Evolutionary conservation across 2,329 filamentous ascomycete species (phyloP).

Genomic region (Chlorencoelia australis): DNA sequence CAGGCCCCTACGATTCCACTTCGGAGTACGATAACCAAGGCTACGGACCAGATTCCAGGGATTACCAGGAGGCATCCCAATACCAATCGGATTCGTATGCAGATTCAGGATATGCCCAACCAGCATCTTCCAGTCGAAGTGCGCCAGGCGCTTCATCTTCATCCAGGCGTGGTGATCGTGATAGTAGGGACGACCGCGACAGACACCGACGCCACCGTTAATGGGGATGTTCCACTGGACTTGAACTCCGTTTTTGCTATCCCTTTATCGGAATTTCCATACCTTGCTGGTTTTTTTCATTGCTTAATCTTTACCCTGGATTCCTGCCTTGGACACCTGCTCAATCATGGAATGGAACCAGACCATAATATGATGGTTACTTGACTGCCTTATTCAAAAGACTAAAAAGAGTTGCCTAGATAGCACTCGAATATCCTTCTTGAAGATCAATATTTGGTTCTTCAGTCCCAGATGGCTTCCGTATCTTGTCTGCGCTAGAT

Average conservation of each 20-base stretch:
- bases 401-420: conserved; percentile 13
- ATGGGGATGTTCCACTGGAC: conserved; percentile 14
- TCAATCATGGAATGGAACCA: conserved; percentile 18
- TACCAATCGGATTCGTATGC: conserved; percentile 13
- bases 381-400: conserved; percentile 14
- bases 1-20: conserved; percentile 15
- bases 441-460: conserved; percentile 15
- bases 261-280: conserved; percentile 14
- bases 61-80: conserved; percentile 14
- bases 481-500: conserved; percentile 11
- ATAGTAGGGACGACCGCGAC: conserved; percentile 21
- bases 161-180: conserved; percentile 17
- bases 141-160: conserved; percentile 18
- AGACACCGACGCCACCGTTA: conserved; percentile 17
- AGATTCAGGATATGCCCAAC: conserved; percentile 18
- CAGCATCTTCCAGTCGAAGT: conserved; percentile 15
- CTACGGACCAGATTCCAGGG: conserved; percentile 13
- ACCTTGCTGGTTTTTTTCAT: conserved; percentile 21
- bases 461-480: conserved; percentile 11
- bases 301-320: conserved; percentile 16
- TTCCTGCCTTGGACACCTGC: conserved; percentile 16
- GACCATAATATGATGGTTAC: conserved; percentile 11
- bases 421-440: conserved; percentile 13
- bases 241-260: conserved; percentile 14
- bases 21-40: conserved; percentile 17